Evolutionary conservation across 495 filamentous ascomycete genomes (phyloP), one percentile per base, ranked within the genome.

Genomic region (Bombardia bombarda): DNA sequence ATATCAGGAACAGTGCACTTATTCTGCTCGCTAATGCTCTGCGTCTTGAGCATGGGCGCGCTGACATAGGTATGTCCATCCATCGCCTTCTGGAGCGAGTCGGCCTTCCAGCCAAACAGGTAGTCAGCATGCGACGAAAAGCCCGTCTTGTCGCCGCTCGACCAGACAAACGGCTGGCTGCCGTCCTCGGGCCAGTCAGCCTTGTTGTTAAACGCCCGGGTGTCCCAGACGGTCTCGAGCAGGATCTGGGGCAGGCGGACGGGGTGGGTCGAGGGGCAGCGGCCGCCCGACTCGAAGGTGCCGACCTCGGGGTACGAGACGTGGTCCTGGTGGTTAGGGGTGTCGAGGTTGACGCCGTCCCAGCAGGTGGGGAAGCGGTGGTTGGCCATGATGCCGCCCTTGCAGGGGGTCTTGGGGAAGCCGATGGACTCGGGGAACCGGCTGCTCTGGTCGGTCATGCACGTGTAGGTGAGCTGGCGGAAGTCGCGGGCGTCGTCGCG

Each of bases 151-250:
- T 69, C 57, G 30, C 65, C 65, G 32, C 63, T 64, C 34, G 55
- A 61, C 67, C 67, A 72, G 21, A 70, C 58, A 46, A 72, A 70
- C n/a, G 67, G 68, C 44, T 70, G 65, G 40, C 43, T 58, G 42
- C 60, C 63, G 38, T 66, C 64, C 22, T 51, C 49, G 8, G 68
- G 67, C 67, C 68, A 70, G 42, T 59, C 40, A 31, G 32, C 46
- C 42, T 52, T 50, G 50, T 65, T 52, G 49, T 68, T 66, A 44
- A 64, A 66, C 32, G 51, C 36, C 12, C 49, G 55, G 13, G 62
- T 66, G 22, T 61, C 62, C 62, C 62, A 63, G 20, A 66, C 50
- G 23, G 79, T 65, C 46, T 66, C 62, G 42, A 57, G 60, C 30
- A 66, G 49, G 2, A 66, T 42, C 52, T 66, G 62, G 1, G 62